Base-by-base conservation (phyloP, 176 grass and related monocot species). In the Juncus inflexus region DNA sequence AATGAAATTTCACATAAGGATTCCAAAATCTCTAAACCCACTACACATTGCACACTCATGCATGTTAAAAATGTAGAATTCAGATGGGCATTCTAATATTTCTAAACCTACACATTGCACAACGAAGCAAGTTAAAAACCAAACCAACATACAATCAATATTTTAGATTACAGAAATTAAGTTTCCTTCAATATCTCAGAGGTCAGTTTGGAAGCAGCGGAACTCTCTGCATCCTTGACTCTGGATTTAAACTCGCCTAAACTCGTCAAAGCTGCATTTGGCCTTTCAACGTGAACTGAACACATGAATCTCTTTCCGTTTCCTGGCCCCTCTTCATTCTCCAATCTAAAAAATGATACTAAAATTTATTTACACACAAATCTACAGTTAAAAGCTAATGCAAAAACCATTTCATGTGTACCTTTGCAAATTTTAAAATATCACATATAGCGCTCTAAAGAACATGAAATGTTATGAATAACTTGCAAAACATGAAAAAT, bases 191-290 rank as follows among this genome's bases (percentile, higher is more conserved):
- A 16, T 11, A 75, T 9, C 73, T 79, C 74, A 11, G 65, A 76
- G 6, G 83, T 12, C 79, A 95, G 86, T 60, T 90, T 87, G 38
- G 77, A 79, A 1, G 90, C 83, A 35, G 87, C 73, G 2, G 91
- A 79, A 59, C 80, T 87, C 63, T 96, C 87, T 3, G 91, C 81
- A 65, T 96, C 84, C 74, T 81, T 90, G 49, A 87, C 81, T 55
- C 79, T 85, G 58, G 87, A 62, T 67, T 81, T 85, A 47, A 38
- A 64, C 39, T 90, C 84, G 19, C 87, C 76, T 41, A 80, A 42
- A 5, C 84, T 76, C 57, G 85, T 42, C 77, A 59, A 87, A 62
- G 58, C 76, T 42, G 12, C 9, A 19, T 55, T 47, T 47, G 63
- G 0, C 3, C 72, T 52, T 61, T 84, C 64, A 15, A 84, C 72